phyloP scores from a whole-genome alignment of 495 filamentous ascomycete genomes.

The Astrothelium subdiscretum region DNA sequence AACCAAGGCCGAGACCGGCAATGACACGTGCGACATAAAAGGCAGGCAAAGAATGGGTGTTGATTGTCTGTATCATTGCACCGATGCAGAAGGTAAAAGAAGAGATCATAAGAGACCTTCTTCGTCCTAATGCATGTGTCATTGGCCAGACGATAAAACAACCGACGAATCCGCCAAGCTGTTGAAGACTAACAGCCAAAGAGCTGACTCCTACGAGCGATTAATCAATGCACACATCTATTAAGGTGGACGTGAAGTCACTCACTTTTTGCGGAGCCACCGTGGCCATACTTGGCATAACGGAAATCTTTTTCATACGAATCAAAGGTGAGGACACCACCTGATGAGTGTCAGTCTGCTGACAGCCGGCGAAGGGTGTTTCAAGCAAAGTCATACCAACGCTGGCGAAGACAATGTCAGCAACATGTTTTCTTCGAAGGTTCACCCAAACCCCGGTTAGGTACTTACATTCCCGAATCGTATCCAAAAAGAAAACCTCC shows the following conservation, averaged over 20 bases:
- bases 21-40: conserved; percentile 22
- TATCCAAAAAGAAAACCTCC: conserved; percentile 15
- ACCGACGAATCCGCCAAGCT: conserved; percentile 17
- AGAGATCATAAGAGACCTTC: conserved; percentile 14
- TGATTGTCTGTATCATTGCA: conserved; percentile 24
- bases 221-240: not conserved
- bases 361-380: no score
- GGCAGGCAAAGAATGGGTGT: conserved; percentile 17
- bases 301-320: conserved; percentile 15
- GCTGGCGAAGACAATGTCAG: not conserved
- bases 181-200: conserved; percentile 14
- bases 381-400: not conserved
- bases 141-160: conserved; percentile 14
- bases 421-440: not conserved
- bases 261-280: no score
- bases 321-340: conserved; percentile 16
- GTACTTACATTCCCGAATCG: conserved; percentile 14
- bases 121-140: conserved; percentile 11
- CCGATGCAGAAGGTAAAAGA: conserved; percentile 19
- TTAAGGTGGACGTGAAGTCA: not conserved
- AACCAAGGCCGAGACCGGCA: conserved; percentile 18
- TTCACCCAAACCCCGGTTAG: not conserved
- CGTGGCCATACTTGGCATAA: conserved; percentile 4
- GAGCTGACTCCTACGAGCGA: not conserved
- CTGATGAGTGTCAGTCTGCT: not conserved